These are phyloP conservation scores for Nicotiana paniculata DNA, from an alignment of 257 asterid genomes.

Conservation along the genomic window DNA sequence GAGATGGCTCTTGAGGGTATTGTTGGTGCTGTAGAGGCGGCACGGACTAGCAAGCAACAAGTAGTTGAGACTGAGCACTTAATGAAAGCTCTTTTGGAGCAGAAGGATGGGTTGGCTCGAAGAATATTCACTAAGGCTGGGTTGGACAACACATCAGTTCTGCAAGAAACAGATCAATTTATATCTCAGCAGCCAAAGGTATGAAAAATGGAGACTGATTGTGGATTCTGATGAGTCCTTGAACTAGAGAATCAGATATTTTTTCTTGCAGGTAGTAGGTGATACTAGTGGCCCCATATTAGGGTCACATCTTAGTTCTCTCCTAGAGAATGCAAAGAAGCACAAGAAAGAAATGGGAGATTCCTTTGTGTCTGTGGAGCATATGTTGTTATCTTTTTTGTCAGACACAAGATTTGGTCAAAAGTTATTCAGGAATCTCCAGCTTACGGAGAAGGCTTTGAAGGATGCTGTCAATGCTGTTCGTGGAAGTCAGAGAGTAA, in stretches of 20 bases:
- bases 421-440: slow-evolving; percentile 51
- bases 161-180: slow-evolving; percentile 63
- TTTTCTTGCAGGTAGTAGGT: slow-evolving; percentile 57
- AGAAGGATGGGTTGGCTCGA: slow-evolving; percentile 87
- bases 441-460: slow-evolving; percentile 57
- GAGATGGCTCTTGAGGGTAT: slow-evolving; percentile 93
- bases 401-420: slow-evolving; percentile 80
- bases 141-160: slow-evolving; percentile 66
- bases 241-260: background rate
- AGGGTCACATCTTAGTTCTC: slow-evolving; percentile 57
- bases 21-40: slow-evolving; percentile 67
- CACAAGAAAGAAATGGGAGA: slow-evolving; percentile 74
- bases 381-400: slow-evolving; percentile 64
- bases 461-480: slow-evolving; percentile 82
- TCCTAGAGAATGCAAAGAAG: slow-evolving; percentile 71
- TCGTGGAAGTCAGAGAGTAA: slow-evolving; percentile 87
- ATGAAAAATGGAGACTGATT: background rate
- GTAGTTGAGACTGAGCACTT: slow-evolving; percentile 90
- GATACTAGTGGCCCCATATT: slow-evolving; percentile 68
- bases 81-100: slow-evolving; percentile 86
- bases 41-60: slow-evolving; percentile 62
- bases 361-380: slow-evolving; percentile 92
- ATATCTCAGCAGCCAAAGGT: slow-evolving; percentile 86
- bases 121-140: slow-evolving; percentile 89
- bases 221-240: background rate